Evolutionary conservation across 2,329 filamentous ascomycete species (phyloP).

Genomic region (Clonostachys rhizophaga): DNA sequence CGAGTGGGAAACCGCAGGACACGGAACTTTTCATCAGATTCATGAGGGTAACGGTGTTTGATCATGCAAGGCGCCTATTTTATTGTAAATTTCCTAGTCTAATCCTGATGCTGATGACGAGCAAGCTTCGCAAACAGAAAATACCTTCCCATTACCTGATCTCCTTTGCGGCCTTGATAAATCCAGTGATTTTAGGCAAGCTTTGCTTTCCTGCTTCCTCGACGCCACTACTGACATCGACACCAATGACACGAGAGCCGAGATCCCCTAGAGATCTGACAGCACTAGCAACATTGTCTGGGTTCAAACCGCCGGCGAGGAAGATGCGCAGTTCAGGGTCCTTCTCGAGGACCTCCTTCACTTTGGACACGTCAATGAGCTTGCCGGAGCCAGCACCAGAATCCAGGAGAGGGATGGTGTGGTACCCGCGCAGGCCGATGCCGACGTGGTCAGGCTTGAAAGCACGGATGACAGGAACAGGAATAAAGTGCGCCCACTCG

Average conservation of each 20-base stretch:
- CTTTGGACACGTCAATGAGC: constrained; percentile 65
- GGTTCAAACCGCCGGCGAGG: constrained; percentile 79
- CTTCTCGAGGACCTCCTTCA: constrained; percentile 59
- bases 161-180: constrained; percentile 70
- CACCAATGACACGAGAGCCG: constrained; percentile 64
- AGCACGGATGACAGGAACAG: constrained; percentile 83
- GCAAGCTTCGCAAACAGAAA: background rate
- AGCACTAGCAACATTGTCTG: constrained; percentile 69
- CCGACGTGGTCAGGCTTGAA: constrained; percentile 76
- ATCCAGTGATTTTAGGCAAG: constrained; percentile 73
- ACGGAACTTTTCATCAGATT: background rate
- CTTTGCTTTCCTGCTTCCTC: constrained; percentile 80
- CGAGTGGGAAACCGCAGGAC: no score
- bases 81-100: background rate
- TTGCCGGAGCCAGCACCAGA: constrained; percentile 82
- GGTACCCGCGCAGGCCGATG: constrained; percentile 71
- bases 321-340: constrained; percentile 72
- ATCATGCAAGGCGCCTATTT: background rate
- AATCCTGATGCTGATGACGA: background rate
- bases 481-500: constrained; percentile 86
- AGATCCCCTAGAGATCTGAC: constrained; percentile 59
- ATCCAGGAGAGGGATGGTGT: constrained; percentile 80
- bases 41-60: background rate
- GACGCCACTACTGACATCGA: constrained; percentile 94
- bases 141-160: constrained; percentile 30